Conservation (phyloP, 139 green algal species). For the Raphidocelis subcapitata region DNA sequence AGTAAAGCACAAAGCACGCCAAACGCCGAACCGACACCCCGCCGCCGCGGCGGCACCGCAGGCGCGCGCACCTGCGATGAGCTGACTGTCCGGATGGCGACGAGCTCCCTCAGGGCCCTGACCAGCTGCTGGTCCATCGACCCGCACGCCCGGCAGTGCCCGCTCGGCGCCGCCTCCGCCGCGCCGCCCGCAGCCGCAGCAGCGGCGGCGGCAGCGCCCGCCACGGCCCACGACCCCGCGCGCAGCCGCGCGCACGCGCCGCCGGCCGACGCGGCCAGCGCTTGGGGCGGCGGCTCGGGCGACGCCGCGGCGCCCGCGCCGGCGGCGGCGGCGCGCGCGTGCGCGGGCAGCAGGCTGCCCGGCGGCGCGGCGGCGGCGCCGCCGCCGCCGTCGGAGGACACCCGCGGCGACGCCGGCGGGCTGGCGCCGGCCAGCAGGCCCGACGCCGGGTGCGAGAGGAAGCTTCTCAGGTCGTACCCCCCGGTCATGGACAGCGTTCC, state of each 20-base stretch:
- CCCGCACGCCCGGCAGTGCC: slow-evolving; percentile 22
- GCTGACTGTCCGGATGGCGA: slow-evolving; percentile 69
- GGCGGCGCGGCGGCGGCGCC: neutral
- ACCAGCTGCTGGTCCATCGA: slow-evolving; percentile 70
- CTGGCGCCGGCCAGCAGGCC: no score
- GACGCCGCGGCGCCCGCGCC: neutral
- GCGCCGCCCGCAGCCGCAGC: neutral
- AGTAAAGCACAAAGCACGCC: no score
- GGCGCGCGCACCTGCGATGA: neutral
- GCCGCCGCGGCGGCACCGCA: no score
- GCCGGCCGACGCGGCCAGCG: no score
- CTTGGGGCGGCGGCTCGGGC: neutral
- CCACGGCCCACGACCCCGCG: neutral
- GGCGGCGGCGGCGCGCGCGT: neutral
- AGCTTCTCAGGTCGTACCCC: no score
- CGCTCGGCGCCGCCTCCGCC: neutral
- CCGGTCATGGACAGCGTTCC: no score
- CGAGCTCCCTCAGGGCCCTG: slow-evolving; percentile 78
- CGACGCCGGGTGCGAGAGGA: no score
- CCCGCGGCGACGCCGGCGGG: neutral
- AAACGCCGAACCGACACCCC: no score
- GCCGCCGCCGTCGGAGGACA: neutral
- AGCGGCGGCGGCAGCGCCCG: neutral
- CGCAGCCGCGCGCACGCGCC: neutral
- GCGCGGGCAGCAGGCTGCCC: slow-evolving; percentile 1